A percentile compares a stretch with the other conserved stretches of the same genome.
Evolutionary conservation across 768 basidiomycete species (phyloP).

Genomic region (Suillus clintonianus): DNA sequence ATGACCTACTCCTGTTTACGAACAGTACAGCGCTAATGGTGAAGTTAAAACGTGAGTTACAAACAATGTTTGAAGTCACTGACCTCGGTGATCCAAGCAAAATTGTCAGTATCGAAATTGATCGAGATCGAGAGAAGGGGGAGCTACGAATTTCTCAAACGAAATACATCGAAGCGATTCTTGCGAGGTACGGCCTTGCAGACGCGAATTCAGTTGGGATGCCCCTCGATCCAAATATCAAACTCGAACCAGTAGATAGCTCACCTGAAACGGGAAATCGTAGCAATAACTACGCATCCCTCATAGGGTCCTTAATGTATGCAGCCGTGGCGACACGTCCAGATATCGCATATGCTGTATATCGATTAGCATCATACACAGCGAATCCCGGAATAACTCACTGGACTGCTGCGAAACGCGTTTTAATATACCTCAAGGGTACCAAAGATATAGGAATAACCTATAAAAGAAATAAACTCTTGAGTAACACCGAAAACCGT

Average conservation of each 20-base stretch:
- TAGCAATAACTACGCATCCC: neutral
- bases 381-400: slow-evolving; percentile 6
- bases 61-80: slow-evolving; percentile 6
- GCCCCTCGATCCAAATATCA: neutral
- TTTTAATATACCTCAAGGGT: slow-evolving; percentile 16
- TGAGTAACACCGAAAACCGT: slow-evolving; percentile 6
- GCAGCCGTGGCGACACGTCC: slow-evolving; percentile 11
- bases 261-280: neutral
- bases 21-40: neutral
- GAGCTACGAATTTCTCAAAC: slow-evolving; percentile 1
- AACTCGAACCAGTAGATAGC: neutral
- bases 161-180: slow-evolving; percentile 8
- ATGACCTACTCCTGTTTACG: slow-evolving; percentile 7
- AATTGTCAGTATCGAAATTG: slow-evolving; percentile 18
- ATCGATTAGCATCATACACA: slow-evolving; percentile 13
- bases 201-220: slow-evolving; percentile 10
- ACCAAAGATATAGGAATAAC: neutral
- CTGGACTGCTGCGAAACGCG: slow-evolving; percentile 13
- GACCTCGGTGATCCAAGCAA: slow-evolving; percentile 19
- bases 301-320: slow-evolving; percentile 27
- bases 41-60: slow-evolving; percentile 1
- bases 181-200: neutral
- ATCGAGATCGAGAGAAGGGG: neutral
- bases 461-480: neutral
- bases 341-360: slow-evolving; percentile 11